phyloP scores from a whole-genome alignment of 345 rosid genomes.

The Salix purpurea region DNA sequence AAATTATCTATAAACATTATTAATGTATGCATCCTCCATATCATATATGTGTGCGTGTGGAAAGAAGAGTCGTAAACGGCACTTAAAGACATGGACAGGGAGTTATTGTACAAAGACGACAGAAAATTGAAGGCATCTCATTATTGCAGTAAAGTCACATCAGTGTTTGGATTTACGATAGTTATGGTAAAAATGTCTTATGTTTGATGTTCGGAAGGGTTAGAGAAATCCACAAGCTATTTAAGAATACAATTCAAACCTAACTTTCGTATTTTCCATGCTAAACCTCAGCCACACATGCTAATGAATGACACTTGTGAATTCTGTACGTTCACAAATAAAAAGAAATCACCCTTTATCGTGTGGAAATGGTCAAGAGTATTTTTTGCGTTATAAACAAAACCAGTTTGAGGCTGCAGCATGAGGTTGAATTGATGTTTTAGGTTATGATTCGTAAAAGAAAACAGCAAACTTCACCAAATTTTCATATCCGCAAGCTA shows the following conservation, averaged over 20 bases:
- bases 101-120: not conserved
- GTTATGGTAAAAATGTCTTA: not conserved
- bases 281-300: no score
- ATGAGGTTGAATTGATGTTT: not conserved
- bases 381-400: not conserved
- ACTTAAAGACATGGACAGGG: conserved; percentile 8
- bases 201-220: not conserved
- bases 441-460: not conserved
- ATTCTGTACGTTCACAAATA: no score
- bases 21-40: not conserved
- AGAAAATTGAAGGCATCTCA: no score
- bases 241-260: not conserved
- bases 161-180: not conserved
- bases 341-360: no score
- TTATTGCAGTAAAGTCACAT: not conserved
- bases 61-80: conserved; percentile 29
- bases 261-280: no score
- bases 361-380: not conserved
- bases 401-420: not conserved
- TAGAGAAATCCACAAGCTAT: not conserved
- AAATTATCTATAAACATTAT: not conserved
- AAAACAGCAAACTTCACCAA: not conserved
- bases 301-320: no score
- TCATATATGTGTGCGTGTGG: not conserved
- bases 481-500: not conserved